phyloP scores from a whole-genome alignment of 495 filamentous ascomycete genomes.

The Geoglossum glabrum region DNA sequence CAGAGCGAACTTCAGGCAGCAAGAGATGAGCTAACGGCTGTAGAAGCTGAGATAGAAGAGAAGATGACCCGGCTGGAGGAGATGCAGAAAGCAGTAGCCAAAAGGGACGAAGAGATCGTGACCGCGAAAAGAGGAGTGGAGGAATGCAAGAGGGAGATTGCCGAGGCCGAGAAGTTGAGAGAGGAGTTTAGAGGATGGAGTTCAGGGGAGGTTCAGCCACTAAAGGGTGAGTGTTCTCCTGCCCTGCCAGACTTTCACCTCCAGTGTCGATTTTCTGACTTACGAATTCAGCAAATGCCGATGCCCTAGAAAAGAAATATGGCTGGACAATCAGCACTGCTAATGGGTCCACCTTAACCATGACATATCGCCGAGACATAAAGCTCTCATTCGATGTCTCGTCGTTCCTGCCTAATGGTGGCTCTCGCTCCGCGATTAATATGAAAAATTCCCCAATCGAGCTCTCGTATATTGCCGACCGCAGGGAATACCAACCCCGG shows the following conservation, averaged over 20 bases:
- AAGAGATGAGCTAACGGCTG: constrained; percentile 36
- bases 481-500: constrained; percentile 26
- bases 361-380: constrained; percentile 62
- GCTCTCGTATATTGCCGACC: constrained; percentile 32
- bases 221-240: constrained; percentile 38
- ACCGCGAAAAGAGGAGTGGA: constrained; percentile 41
- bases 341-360: constrained; percentile 38
- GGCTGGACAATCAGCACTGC: constrained; percentile 64
- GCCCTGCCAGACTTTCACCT: background rate
- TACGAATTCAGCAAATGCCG: constrained; percentile 34
- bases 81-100: constrained; percentile 38
- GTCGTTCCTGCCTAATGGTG: constrained; percentile 27
- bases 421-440: background rate
- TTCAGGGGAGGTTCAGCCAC: constrained; percentile 46
- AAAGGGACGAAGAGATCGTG: constrained; percentile 40
- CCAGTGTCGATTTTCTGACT: constrained; percentile 1
- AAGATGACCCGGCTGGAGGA: constrained; percentile 45
- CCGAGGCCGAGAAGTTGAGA: constrained; percentile 61
- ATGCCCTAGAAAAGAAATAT: constrained; percentile 41
- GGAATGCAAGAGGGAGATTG: constrained; percentile 49
- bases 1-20: constrained; percentile 52
- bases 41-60: constrained; percentile 45
- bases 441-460: constrained; percentile 21
- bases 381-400: constrained; percentile 53
- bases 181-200: constrained; percentile 85